Percentiles rank a stretch among this genome's conserved stretches.
These are phyloP conservation scores for Neurospora hispaniola DNA, from an alignment of 495 filamentous ascomycete genomes.

Conservation along the genomic window DNA sequence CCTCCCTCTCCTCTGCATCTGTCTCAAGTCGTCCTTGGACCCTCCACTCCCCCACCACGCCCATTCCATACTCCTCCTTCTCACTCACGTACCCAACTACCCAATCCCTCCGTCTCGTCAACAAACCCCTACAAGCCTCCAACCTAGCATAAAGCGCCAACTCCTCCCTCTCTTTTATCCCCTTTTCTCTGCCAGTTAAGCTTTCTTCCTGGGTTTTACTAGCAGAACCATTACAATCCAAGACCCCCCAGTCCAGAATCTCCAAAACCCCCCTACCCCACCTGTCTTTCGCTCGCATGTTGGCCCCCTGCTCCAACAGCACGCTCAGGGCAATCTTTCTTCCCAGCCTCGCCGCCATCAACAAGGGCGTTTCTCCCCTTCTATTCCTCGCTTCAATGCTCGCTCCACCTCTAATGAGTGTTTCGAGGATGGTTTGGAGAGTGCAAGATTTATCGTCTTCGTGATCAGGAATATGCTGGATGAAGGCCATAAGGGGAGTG, in stretches of 20 bases:
- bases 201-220: not conserved
- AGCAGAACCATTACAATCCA: not conserved
- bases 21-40: not conserved
- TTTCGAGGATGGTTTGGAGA: slow-evolving; percentile 19
- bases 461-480: slow-evolving; percentile 29
- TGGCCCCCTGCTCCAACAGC: slow-evolving; percentile 32
- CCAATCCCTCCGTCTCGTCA: slow-evolving; percentile 22
- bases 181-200: not conserved
- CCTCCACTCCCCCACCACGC: slow-evolving; percentile 12
- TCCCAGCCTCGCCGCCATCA: slow-evolving; percentile 33
- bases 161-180: slow-evolving; percentile 7
- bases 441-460: slow-evolving; percentile 30
- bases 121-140: slow-evolving; percentile 21
- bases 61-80: slow-evolving; percentile 2
- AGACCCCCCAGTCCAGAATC: slow-evolving; percentile 21
- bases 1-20: not conserved
- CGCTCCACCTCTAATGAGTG: slow-evolving; percentile 23
- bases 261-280: slow-evolving; percentile 27
- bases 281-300: slow-evolving; percentile 31
- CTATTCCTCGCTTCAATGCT: slow-evolving; percentile 32
- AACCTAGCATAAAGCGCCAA: slow-evolving; percentile 18
- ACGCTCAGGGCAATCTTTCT: slow-evolving; percentile 32
- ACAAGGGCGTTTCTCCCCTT: slow-evolving; percentile 35
- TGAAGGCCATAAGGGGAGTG: slow-evolving; percentile 38
- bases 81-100: slow-evolving; percentile 7